Conservation (phyloP, 192 early-diverging fungal species). For the Paraglomus brasilianum region DNA sequence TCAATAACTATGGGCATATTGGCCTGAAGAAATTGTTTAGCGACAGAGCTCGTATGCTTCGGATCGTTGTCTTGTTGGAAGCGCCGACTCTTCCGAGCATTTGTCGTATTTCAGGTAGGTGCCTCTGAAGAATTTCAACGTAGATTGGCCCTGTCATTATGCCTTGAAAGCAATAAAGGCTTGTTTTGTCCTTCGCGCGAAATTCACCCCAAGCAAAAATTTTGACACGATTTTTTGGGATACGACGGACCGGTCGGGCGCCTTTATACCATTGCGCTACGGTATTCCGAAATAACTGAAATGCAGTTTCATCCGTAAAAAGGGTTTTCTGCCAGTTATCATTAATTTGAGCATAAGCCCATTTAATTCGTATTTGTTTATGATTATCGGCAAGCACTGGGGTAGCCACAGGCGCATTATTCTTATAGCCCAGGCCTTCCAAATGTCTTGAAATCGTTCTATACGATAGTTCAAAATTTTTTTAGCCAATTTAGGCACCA, state of each 20-base stretch:
- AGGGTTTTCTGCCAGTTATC: neutral
- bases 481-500: neutral
- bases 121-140: too few relatives aligned
- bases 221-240: neutral
- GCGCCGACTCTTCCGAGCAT: too few relatives aligned
- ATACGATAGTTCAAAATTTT: neutral
- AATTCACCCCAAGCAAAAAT: slow-evolving; percentile 1
- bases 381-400: neutral
- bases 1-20: neutral
- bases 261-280: neutral
- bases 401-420: neutral
- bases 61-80: too few relatives aligned
- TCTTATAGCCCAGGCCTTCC: neutral
- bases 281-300: slow-evolving; percentile 1
- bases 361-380: neutral
- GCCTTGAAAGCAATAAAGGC: too few relatives aligned
- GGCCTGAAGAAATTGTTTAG: neutral
- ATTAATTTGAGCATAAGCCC: neutral
- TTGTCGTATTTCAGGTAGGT: too few relatives aligned
- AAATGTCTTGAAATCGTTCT: neutral
- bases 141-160: too few relatives aligned
- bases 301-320: slow-evolving; percentile 9
- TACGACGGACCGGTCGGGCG: neutral
- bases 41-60: neutral
- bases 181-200: neutral